A percentile compares a stretch with the other conserved stretches of the same genome.
phyloP scores from a whole-genome alignment of 768 basidiomycete species.

The Auricularia cornea region DNA sequence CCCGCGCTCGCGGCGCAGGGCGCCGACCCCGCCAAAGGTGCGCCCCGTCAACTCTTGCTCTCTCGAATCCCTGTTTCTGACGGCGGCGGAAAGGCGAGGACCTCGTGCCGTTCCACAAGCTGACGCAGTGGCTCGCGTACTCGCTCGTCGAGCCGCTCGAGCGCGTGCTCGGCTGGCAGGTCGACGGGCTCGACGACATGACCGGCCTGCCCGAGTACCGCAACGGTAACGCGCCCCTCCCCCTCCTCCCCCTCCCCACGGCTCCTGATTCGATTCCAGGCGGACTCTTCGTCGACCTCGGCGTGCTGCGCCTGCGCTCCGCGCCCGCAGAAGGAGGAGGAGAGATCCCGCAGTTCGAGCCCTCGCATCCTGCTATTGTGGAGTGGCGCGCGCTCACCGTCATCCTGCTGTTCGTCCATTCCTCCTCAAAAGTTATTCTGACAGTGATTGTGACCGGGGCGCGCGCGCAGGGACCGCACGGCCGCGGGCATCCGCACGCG shows the following conservation, averaged over 20 bases:
- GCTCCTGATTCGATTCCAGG: slow-evolving; percentile 37
- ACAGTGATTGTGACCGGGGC: slow-evolving; percentile 3
- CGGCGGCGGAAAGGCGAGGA: slow-evolving; percentile 44
- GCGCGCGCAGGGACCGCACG: slow-evolving; percentile 62
- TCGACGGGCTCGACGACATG: slow-evolving; percentile 77
- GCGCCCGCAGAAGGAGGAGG: slow-evolving; percentile 34
- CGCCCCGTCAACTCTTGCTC: not conserved
- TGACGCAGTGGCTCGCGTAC: slow-evolving; percentile 91
- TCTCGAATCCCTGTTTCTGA: slow-evolving; percentile 8
- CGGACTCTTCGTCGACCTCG: slow-evolving; percentile 80
- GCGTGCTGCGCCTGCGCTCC: slow-evolving; percentile 63
- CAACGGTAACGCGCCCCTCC: no score
- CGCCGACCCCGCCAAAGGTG: slow-evolving; percentile 10
- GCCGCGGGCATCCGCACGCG: slow-evolving; percentile 58
- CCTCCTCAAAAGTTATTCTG: not conserved
- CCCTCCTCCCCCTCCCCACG: no score
- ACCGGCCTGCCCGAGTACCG: slow-evolving; percentile 95
- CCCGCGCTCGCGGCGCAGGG: slow-evolving; percentile 35
- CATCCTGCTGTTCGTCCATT: slow-evolving; percentile 62
- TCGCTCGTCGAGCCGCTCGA: slow-evolving; percentile 80
- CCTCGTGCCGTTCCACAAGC: slow-evolving; percentile 91
- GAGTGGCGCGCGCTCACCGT: slow-evolving; percentile 98
- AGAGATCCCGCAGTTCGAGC: slow-evolving; percentile 55
- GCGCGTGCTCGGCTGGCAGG: slow-evolving; percentile 64
- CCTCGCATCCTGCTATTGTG: slow-evolving; percentile 84